Base-by-base conservation (phyloP, 2,329 filamentous ascomycete genomes). In the Arthrobotrys iridis region DNA sequence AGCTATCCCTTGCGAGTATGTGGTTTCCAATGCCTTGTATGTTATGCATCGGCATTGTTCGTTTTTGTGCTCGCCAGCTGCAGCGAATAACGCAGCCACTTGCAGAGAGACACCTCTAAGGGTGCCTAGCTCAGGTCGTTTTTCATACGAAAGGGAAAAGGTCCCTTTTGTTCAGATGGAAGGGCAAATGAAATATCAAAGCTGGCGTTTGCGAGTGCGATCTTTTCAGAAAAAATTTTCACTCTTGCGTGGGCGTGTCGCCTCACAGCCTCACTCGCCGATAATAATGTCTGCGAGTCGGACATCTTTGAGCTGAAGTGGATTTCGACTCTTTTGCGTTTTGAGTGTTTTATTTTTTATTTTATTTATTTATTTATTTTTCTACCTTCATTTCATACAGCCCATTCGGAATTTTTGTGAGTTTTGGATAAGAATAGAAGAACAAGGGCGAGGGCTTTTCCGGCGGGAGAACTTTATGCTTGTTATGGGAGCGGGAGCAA, bases 141-240 rank as follows among this genome's bases (percentile, higher is more conserved):
- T 55, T n/a, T n/a, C n/a, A n/a, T n/a, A n/a, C 22, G 11, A 30
- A 50, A 11, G 7, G 15, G 20, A 26, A 46, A 24, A 2, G 13
- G 3, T 4, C 11, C n/a, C n/a, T 55, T 24, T 55, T 37, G 50
- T 55, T 55, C 50, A 55, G 50, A 55, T 8, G 50, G 30, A 55
- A 55, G 50, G 50, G 30, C 50, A 55, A 55, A 55, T 55, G 50
- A 55, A 37, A 55, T 55, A 18, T 15, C 15, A 37, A 55, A 55
- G 28, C n/a, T n/a, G n/a, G n/a, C n/a, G n/a, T n/a, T n/a, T 52
- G 64, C 63, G 52, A 68, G 30, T 60, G 63, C 63, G 63, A 65
- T 48, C 10, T 33, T 10, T 46, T 41, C 52, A 59, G 64, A 41
- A 59, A 57, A 57, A 10, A 30, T 7, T 50, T 50, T 50, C 8